These are phyloP conservation scores for Candida suzukii DNA, from an alignment of 805 yeast genomes.

Conservation along the genomic window DNA sequence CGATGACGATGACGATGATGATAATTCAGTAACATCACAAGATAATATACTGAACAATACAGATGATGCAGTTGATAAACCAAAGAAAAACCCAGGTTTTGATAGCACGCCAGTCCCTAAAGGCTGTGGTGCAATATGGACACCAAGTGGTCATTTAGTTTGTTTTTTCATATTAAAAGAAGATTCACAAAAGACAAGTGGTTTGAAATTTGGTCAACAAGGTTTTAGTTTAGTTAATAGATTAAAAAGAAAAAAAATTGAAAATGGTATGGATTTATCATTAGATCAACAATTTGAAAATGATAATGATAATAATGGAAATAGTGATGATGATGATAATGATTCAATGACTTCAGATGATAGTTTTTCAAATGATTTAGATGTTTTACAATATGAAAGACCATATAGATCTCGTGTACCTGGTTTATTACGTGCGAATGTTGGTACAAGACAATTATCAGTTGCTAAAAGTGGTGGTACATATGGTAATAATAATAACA, in stretches of 20 bases:
- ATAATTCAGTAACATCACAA: slow-evolving; percentile 16
- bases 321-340: slow-evolving; percentile 18
- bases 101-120: slow-evolving; percentile 90
- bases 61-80: slow-evolving; percentile 15
- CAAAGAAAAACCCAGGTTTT: slow-evolving; percentile 27
- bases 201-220: slow-evolving; percentile 45
- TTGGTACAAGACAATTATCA: slow-evolving; percentile 14
- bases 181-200: slow-evolving; percentile 30
- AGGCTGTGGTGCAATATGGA: slow-evolving; percentile 91
- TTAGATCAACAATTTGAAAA: background rate
- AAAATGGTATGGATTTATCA: slow-evolving; percentile 13
- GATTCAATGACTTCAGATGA: slow-evolving; percentile 38
- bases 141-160: slow-evolving; percentile 67
- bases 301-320: slow-evolving; percentile 16
- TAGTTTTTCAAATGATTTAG: slow-evolving; percentile 64
- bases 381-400: slow-evolving; percentile 51
- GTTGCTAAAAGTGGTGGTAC: slow-evolving; percentile 18
- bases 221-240: slow-evolving; percentile 38
- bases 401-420: slow-evolving; percentile 46
- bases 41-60: too few relatives aligned
- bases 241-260: slow-evolving; percentile 19
- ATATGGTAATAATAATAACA: slow-evolving; percentile 11
- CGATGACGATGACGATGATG: slow-evolving; percentile 24
- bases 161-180: slow-evolving; percentile 70
- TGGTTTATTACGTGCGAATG: slow-evolving; percentile 32